Percentiles rank a stretch among this genome's conserved stretches.
These are phyloP conservation scores for Suillus hirtellus DNA, from an alignment of 768 basidiomycete genomes.

Conservation along the genomic window DNA sequence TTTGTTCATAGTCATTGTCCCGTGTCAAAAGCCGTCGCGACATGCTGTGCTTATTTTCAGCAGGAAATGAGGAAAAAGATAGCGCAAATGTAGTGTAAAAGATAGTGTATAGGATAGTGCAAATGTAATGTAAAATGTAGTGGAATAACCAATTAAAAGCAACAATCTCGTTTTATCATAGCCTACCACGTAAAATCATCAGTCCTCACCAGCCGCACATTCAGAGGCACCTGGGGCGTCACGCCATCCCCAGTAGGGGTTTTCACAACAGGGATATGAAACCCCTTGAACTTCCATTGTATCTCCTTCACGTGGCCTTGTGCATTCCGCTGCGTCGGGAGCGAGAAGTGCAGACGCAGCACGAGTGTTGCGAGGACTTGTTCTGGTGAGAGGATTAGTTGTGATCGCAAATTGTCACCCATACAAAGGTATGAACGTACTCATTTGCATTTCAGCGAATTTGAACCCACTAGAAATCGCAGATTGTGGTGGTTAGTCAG, in stretches of 20 bases:
- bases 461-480: constrained; percentile 44
- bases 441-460: constrained; percentile 55
- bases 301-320: constrained; percentile 23
- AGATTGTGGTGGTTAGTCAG: not conserved
- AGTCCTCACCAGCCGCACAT: constrained; percentile 17
- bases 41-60: no score
- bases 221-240: constrained; percentile 25
- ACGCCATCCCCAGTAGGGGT: constrained; percentile 24
- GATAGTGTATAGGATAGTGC: no score
- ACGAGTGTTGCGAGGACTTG: constrained; percentile 25
- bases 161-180: no score
- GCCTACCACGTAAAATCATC: constrained; percentile 17
- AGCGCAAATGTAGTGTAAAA: no score
- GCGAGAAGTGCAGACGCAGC: no score
- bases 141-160: no score
- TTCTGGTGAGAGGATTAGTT: constrained; percentile 14
- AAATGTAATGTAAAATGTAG: no score
- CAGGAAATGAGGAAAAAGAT: no score
- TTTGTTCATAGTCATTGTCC: no score
- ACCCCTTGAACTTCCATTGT: constrained; percentile 24
- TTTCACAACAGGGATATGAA: constrained; percentile 27
- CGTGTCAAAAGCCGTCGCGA: no score
- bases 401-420: not conserved
- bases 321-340: not conserved
- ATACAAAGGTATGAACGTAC: constrained; percentile 29